Conservation (phyloP, 2,329 filamentous ascomycete genomes). For the Ceratocystiopsis sp. region DNA sequence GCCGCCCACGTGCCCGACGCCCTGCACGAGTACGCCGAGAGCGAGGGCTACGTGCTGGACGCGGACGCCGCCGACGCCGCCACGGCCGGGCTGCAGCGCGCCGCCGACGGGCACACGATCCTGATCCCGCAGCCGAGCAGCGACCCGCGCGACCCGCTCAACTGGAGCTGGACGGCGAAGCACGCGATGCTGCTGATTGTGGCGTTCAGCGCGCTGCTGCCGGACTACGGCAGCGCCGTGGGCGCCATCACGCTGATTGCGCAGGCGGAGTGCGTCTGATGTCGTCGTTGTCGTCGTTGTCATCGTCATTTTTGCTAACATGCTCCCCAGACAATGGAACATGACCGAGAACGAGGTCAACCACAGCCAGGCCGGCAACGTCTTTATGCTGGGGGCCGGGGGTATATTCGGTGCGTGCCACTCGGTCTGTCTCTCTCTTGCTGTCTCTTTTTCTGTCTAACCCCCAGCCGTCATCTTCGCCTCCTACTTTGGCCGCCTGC, state of each 20-base stretch:
- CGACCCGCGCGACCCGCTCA: slow-evolving; percentile 33
- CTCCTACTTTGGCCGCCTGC: slow-evolving; percentile 26
- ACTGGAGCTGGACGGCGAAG: slow-evolving; percentile 33
- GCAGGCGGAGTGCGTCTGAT: slow-evolving; percentile 19
- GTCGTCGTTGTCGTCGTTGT: no score
- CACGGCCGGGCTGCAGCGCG: slow-evolving; percentile 16
- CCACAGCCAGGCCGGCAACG: slow-evolving; percentile 32
- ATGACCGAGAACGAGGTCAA: slow-evolving; percentile 31
- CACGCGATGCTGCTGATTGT: slow-evolving; percentile 30
- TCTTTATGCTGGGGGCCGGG: slow-evolving; percentile 30
- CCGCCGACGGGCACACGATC: slow-evolving; percentile 25
- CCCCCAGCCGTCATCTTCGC: slow-evolving; percentile 20
- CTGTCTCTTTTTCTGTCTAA: not conserved
- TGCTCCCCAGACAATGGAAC: slow-evolving; percentile 24
- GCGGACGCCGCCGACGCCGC: slow-evolving; percentile 16
- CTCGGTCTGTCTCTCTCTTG: slow-evolving; percentile 1
- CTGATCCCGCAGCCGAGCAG: slow-evolving; percentile 36
- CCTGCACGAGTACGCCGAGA: slow-evolving; percentile 19
- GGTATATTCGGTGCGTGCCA: slow-evolving; percentile 16
- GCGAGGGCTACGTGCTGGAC: slow-evolving; percentile 22
- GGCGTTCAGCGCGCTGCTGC: slow-evolving; percentile 26
- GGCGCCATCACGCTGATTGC: slow-evolving; percentile 26
- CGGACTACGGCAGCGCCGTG: slow-evolving; percentile 30
- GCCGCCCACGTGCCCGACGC: not conserved
- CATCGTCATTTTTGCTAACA: no score